Percentiles rank a stretch among this genome's conserved stretches.
Evolutionary conservation across 2,329 filamentous ascomycete genomes (phyloP).

Genomic region (Stachybotrys echinatus): DNA sequence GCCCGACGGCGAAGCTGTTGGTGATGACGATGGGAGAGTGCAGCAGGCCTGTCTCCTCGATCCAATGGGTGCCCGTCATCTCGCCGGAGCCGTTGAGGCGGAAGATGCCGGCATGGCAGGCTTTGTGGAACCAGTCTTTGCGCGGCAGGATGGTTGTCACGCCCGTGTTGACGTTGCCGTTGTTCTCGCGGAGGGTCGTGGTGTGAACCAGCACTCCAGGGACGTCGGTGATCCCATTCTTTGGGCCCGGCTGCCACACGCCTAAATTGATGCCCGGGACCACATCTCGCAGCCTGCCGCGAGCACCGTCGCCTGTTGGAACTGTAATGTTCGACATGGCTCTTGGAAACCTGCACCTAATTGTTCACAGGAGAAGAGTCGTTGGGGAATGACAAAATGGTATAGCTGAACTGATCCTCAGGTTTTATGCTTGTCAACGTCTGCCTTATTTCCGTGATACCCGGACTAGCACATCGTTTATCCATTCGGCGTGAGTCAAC

Average conservation of each 20-base stretch:
- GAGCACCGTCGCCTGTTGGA: not conserved
- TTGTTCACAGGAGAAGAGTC: too few relatives aligned
- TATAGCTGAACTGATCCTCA: too few relatives aligned
- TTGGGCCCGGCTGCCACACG: constrained; percentile 33
- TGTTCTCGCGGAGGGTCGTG: constrained; percentile 31
- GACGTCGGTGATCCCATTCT: constrained; percentile 48
- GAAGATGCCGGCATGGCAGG: constrained; percentile 47
- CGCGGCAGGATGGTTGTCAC: constrained; percentile 45
- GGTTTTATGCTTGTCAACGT: too few relatives aligned
- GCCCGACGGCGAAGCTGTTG: constrained; percentile 27
- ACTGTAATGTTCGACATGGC: not conserved
- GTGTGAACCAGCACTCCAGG: constrained; percentile 41
- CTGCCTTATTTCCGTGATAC: too few relatives aligned
- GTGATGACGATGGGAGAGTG: constrained; percentile 57
- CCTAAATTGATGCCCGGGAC: constrained; percentile 39
- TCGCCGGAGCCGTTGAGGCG: constrained; percentile 61
- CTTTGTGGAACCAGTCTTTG: constrained; percentile 35
- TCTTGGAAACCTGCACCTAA: too few relatives aligned
- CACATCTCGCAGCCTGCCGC: constrained; percentile 34
- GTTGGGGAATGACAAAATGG: too few relatives aligned
- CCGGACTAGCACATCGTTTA: too few relatives aligned
- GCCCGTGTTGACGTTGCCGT: constrained; percentile 39
- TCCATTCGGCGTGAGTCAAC: too few relatives aligned
- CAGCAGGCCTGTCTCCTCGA: constrained; percentile 55
- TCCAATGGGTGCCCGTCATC: constrained; percentile 56